These are phyloP conservation scores for Eragrostis nindensis DNA, from an alignment of 176 grass and related monocot genomes.

Conservation along the genomic window DNA sequence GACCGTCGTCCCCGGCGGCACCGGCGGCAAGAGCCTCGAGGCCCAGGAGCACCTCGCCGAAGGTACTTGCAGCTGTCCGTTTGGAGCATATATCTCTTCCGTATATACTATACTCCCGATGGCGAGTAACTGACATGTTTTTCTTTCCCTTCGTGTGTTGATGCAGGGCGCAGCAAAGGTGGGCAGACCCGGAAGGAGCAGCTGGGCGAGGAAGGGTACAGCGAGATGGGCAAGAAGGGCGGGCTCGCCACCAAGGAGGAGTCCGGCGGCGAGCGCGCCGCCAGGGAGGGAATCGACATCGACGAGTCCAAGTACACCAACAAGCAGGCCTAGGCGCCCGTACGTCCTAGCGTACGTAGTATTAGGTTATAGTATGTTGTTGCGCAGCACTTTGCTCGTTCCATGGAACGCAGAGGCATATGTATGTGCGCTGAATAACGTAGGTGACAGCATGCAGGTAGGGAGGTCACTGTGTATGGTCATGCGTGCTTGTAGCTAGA, in stretches of 20 bases:
- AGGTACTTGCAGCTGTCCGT: too few relatives aligned
- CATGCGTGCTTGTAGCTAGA: neutral
- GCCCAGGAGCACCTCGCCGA: conserved; percentile 73
- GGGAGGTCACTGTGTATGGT: neutral
- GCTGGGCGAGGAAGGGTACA: too few relatives aligned
- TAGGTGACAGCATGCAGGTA: neutral
- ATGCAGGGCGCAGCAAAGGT: conserved; percentile 59
- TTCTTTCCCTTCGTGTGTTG: too few relatives aligned
- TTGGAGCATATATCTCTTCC: too few relatives aligned
- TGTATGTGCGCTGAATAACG: neutral
- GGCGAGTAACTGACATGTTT: too few relatives aligned
- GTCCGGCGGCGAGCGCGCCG: conserved; percentile 55
- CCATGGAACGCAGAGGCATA: too few relatives aligned
- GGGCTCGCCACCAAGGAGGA: conserved; percentile 57
- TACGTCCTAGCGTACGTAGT: too few relatives aligned
- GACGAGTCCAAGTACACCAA: conserved; percentile 67
- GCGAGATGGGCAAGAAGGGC: too few relatives aligned
- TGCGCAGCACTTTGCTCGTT: neutral
- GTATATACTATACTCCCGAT: too few relatives aligned
- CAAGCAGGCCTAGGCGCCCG: neutral
- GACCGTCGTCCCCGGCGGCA: conserved; percentile 71
- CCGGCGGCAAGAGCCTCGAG: conserved; percentile 66
- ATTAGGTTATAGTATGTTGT: too few relatives aligned
- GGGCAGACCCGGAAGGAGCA: conserved; percentile 68
- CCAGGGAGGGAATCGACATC: conserved; percentile 50